Conservation (phyloP, 179 eudicot species). For the Spinacia oleracea region DNA sequence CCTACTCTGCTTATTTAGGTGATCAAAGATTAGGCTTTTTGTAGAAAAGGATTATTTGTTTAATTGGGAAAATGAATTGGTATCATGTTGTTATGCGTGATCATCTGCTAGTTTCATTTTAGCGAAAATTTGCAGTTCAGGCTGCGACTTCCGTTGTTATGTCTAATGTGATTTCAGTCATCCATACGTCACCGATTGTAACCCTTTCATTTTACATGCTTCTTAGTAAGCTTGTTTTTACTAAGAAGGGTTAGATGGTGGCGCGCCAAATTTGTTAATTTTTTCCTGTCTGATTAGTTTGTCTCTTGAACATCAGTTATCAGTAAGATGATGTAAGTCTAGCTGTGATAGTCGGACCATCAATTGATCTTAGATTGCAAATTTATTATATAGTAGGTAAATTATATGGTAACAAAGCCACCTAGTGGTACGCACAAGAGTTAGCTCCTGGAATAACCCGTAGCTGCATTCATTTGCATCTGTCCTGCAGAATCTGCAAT, state of each 20-base stretch:
- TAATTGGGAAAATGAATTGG: background rate
- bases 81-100: background rate
- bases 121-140: background rate
- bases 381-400: no score
- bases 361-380: background rate
- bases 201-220: background rate
- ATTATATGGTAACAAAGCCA: no score
- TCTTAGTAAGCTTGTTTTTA: background rate
- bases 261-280: background rate
- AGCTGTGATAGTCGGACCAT: background rate
- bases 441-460: no score
- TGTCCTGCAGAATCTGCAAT: no score
- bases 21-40: no score
- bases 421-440: no score
- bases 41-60: background rate
- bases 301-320: background rate
- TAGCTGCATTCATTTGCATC: no score
- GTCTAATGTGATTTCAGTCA: background rate
- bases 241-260: background rate
- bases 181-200: background rate
- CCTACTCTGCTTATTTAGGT: background rate
- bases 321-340: background rate
- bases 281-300: background rate
- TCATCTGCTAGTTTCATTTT: background rate
- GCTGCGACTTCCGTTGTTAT: background rate